Evolutionary conservation across 768 basidiomycete genomes (phyloP), one percentile per base, ranked within the genome.

Genomic region (Trametes cinnabarina): DNA sequence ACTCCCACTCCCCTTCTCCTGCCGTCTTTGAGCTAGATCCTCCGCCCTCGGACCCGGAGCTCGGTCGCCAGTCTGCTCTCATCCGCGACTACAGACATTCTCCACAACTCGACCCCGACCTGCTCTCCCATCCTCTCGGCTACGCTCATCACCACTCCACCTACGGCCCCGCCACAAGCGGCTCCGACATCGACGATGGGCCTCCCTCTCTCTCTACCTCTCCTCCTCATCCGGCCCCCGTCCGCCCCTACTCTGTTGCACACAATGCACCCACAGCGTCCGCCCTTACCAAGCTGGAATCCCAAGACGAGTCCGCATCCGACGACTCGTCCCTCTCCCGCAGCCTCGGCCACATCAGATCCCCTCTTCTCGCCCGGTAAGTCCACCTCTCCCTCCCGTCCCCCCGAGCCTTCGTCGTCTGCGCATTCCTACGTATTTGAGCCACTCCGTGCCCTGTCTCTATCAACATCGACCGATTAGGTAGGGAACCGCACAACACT

Each of bases 321-420:
- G 51, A 60, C 30, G 63, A 53, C 19, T 54, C 55, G 26, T 57
- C 55, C 4, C 44, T 51, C 22, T 37, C 42, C 34, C 42, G 51
- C 25, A 55, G 37, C 35, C 26, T 54, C 20, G 67, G 67, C 1
- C 67, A 68, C 51, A 55, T 59, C 42, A 59, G 67, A 47, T 62
- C 65, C 8, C 67, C 67, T 8, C 56, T 65, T 0, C 58, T 68
- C 17, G 62, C 63, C n/a, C 63, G 67, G 67, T 68, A 58, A 55
- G 67, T 68, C 19, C 9, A 35, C 1, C 46, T 41, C 46, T 22
- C 30, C 28, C 39, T 25, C 35, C 14, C 34, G 2, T 22, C 17
- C 39, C 46, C n/a, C 35, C 7, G 34, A 4, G 1, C 19, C 32
- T 43, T 37, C n/a, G 14, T 43, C 19, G 14, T 51, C 26, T 41